Evolutionary conservation across 164 flowering plant species (phyloP), one percentile per base, ranked within the genome.

Genomic region (Saururus chinensis): DNA sequence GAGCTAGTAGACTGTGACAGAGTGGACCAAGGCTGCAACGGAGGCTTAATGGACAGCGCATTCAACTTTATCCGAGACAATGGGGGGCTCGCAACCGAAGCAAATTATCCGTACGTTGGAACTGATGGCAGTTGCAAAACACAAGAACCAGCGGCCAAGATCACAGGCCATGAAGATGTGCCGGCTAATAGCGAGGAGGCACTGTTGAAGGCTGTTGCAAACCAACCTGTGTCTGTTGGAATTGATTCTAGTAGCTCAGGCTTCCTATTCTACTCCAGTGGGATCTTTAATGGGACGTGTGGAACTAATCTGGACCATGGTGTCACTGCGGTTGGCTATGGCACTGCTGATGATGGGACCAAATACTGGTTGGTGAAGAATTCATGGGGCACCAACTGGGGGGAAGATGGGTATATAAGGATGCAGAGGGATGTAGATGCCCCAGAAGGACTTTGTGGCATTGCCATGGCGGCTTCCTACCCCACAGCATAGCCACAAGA

Each of bases 1-100:
- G 61, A 75, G 40, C 61, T 75, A 6, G 76, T 76, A 8, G 77
- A 76, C 12, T 73, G 80, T 25, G 75, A 76, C 53, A 58, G 63
- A 0, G 59, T 20, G 19, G 66, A 73, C 35, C 41, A 70, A 19
- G 73, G 73, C 8, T 69, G 76, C 45, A 9, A 24, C 0, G 76
- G 73, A 6, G 73, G 70, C 23, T 41, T 52, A 4, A 66, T 70
- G 73, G 65, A 54, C 6, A 58, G 40, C 9, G 71, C 73, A 21
- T 70, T 74, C 48, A 16, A 53, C 0, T 74, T 62, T 62, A 63
- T 70, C 11, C 5, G 0, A 59, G 22, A 56, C 9, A 56, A 69
- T 7, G 10, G 35, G 19, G 76, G 76, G 4, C 57, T 73, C 2
- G 51, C 76, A 1, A 66, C 70, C 0, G 70, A 73, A 59, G 23